Base-by-base conservation (phyloP, 352 stramenopile species). In the Globisporangium parvum region DNA sequence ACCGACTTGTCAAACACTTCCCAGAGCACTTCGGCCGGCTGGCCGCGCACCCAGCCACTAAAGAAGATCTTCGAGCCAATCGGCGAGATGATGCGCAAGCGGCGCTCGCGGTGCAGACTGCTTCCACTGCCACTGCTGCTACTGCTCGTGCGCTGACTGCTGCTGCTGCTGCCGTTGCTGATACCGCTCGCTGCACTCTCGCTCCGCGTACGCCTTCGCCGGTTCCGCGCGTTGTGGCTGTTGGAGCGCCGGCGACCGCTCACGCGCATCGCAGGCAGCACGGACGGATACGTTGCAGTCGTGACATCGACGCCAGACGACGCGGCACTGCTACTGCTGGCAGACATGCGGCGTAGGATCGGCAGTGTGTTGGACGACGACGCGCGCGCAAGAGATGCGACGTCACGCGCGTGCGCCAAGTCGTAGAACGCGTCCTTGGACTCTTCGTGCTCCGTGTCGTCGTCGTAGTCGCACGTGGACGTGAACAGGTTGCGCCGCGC, bases 21-120 rank as follows among this genome's bases (percentile, higher is more conserved):
- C 85, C 85, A 95, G 53, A 75, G 69, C 49, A 95, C 83, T 23
- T 90, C 77, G 9, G 83, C 85, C 3, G 82, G 75, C 58, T 89
- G 80, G 23, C 85, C 85, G 21, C 85, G 85, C 33, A 88, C 70
- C 85, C 85, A 95, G 21, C 79, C 78, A 50, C 60, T 57, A 55
- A 84, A 82, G 9, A 59, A 71, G 47, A 75, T 65, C 57, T 70
- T 71, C 28, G 69, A 77, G 2, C 64, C 70, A 21, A 74, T 70
- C 26, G 77, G 77, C 42, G 66, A 71, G 45, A 74, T 59, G 62
- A 90, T 84, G 28, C 76, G 73, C 37, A 87, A 63, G 18, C 77
- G 73, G 23, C 75, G 70, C 48, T 70, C 40, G n/a, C 18, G 65
- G 0, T 46, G 42, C 15, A 47, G 48, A 2, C 53, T 59, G 55